A percentile compares a stretch with the other conserved stretches of the same genome.
phyloP scores from a whole-genome alignment of 345 rosid species.

The Citropsis articulata region DNA sequence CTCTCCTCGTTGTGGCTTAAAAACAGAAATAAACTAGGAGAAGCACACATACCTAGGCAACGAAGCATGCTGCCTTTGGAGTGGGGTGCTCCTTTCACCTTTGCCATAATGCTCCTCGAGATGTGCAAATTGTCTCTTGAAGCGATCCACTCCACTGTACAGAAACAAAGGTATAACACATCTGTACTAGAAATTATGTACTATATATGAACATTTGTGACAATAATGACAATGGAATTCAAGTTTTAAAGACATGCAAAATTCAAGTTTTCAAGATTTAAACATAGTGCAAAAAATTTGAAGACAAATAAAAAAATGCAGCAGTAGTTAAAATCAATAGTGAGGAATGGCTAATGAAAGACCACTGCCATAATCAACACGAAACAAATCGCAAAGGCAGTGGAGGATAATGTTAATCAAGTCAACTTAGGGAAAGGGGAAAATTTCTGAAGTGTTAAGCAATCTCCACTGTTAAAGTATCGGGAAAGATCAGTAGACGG shows the following conservation, averaged over 20 bases:
- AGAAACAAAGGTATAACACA: slow-evolving; percentile 12
- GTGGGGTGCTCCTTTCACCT: slow-evolving; percentile 78
- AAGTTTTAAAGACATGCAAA: neutral
- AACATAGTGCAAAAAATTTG: neutral
- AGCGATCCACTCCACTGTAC: slow-evolving; percentile 93
- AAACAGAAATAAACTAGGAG: neutral
- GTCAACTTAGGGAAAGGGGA: neutral
- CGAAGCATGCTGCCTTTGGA: slow-evolving; percentile 90
- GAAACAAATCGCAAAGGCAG: neutral
- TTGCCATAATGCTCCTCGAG: slow-evolving; percentile 84
- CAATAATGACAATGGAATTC: neutral
- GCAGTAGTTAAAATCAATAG: neutral
- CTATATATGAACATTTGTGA: too few species aligned
- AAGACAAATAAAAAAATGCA: neutral
- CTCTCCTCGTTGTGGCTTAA: slow-evolving; percentile 3
- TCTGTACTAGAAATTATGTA: too few species aligned
- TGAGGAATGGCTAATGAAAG: neutral
- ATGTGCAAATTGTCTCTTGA: slow-evolving; percentile 97
- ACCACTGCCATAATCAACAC: neutral
- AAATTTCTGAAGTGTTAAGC: neutral
- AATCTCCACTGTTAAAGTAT: neutral
- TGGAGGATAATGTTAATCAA: neutral
- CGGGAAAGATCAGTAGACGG: neutral
- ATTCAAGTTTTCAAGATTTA: too few species aligned
- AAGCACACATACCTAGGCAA: slow-evolving; percentile 70